These are phyloP conservation scores for Pleurotus salmoneostramineus DNA, from an alignment of 768 basidiomycete species.

Conservation along the genomic window DNA sequence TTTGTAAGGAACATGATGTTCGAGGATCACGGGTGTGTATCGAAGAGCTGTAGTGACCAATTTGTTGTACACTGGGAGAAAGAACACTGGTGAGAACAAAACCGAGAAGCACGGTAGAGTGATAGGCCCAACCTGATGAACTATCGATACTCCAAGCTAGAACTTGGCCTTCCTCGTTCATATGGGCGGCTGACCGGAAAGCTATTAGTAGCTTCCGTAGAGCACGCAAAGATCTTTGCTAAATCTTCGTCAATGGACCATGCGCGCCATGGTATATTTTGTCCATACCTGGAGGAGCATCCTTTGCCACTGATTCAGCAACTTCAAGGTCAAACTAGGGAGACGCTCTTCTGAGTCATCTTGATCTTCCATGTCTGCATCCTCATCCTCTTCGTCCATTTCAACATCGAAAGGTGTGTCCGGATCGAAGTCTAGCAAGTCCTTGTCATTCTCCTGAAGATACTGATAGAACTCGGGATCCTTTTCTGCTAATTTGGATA, in stretches of 20 bases:
- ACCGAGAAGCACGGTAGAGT: background rate
- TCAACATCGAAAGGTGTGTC: slow-evolving; percentile 19
- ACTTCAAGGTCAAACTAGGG: slow-evolving; percentile 63
- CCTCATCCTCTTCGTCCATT: slow-evolving; percentile 38
- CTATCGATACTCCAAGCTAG: slow-evolving; percentile 87
- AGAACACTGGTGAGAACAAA: slow-evolving; percentile 6
- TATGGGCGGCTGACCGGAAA: slow-evolving; percentile 86
- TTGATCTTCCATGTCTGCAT: slow-evolving; percentile 39
- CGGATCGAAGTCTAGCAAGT: slow-evolving; percentile 78
- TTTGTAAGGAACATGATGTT: slow-evolving; percentile 88
- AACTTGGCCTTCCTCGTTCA: slow-evolving; percentile 80
- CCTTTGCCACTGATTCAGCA: slow-evolving; percentile 84
- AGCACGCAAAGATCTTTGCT: slow-evolving; percentile 85
- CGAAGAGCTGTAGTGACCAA: slow-evolving; percentile 80
- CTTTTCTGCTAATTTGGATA: slow-evolving; percentile 87
- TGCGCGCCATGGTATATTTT: background rate
- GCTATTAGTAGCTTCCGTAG: slow-evolving; percentile 83
- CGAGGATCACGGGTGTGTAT: slow-evolving; percentile 87
- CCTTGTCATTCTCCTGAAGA: slow-evolving; percentile 91
- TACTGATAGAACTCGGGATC: slow-evolving; percentile 99
- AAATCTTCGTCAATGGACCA: slow-evolving; percentile 4
- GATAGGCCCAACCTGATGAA: slow-evolving; percentile 52
- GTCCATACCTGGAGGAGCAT: slow-evolving; percentile 71
- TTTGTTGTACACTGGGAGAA: slow-evolving; percentile 82
- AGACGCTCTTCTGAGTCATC: slow-evolving; percentile 47